Conservation (phyloP, 805 yeast species). For the Schwanniomyces sp. region DNA sequence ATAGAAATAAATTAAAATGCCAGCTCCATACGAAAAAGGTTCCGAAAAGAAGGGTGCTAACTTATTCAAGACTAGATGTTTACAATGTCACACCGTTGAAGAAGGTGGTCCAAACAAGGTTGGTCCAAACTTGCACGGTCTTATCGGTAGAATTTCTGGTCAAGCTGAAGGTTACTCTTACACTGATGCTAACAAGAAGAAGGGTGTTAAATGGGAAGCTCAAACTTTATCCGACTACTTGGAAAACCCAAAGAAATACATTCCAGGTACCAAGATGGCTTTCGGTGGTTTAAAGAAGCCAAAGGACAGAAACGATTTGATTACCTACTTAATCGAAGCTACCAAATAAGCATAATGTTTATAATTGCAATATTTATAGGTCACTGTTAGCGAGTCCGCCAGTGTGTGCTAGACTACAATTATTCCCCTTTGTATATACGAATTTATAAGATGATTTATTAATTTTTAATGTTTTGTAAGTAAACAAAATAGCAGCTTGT, state of each 20-base stretch:
- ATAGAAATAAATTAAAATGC: slow-evolving; percentile 27
- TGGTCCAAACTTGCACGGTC: slow-evolving; percentile 97
- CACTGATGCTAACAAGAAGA: slow-evolving; percentile 98
- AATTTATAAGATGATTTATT: neutral
- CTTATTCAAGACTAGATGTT: slow-evolving; percentile 97
- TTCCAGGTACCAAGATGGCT: slow-evolving; percentile 99
- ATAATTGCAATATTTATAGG: neutral
- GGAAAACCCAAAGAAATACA: slow-evolving; percentile 99
- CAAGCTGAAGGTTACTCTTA: slow-evolving; percentile 89
- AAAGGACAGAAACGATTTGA: slow-evolving; percentile 96
- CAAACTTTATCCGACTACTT: slow-evolving; percentile 92
- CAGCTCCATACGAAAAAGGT: slow-evolving; percentile 47
- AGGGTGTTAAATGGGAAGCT: slow-evolving; percentile 85
- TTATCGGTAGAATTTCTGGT: slow-evolving; percentile 91
- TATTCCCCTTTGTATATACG: slow-evolving; percentile 1
- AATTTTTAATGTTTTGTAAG: neutral
- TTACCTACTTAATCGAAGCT: slow-evolving; percentile 70
- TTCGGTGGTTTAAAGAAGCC: slow-evolving; percentile 99
- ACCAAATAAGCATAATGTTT: slow-evolving; percentile 30
- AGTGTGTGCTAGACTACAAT: slow-evolving; percentile 1
- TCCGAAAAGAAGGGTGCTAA: slow-evolving; percentile 85
- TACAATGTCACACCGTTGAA: slow-evolving; percentile 98
- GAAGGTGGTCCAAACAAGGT: slow-evolving; percentile 97
- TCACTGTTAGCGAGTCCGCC: neutral
- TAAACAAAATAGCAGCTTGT: neutral